A percentile compares a stretch with the other conserved stretches of the same genome.
Conservation (phyloP, 2,329 filamentous ascomycete genomes). For the Paramyrothecium sp. region DNA sequence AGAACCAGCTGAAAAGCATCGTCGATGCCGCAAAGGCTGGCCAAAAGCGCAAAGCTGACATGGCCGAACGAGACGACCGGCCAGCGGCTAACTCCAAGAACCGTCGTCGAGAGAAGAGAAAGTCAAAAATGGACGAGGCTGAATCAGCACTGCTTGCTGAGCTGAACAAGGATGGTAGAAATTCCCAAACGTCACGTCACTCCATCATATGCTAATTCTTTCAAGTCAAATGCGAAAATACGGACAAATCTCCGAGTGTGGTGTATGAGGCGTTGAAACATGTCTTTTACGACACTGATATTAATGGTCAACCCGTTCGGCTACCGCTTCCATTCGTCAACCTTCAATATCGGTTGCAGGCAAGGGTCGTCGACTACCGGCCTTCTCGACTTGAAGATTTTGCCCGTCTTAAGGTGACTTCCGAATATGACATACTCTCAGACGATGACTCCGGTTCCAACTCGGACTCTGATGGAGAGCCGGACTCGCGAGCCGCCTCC, state of each 20-base stretch:
- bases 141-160: slow-evolving; percentile 22
- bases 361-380: slow-evolving; percentile 80
- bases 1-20: slow-evolving; percentile 35
- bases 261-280: slow-evolving; percentile 40
- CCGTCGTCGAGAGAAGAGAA: slow-evolving; percentile 16
- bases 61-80: slow-evolving; percentile 20
- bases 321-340: slow-evolving; percentile 71
- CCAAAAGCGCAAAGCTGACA: slow-evolving; percentile 34
- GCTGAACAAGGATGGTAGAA: slow-evolving; percentile 20
- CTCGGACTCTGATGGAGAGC: slow-evolving; percentile 23
- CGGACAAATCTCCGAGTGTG: slow-evolving; percentile 28
- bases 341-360: slow-evolving; percentile 64
- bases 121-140: slow-evolving; percentile 12
- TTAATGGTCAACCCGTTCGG: slow-evolving; percentile 32
- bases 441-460: slow-evolving; percentile 30
- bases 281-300: slow-evolving; percentile 37
- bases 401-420: slow-evolving; percentile 40
- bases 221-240: slow-evolving; percentile 48
- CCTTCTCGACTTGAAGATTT: slow-evolving; percentile 73
- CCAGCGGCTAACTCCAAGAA: slow-evolving; percentile 22
- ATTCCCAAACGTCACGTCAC: background rate
- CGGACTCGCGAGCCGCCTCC: slow-evolving; percentile 15
- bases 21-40: slow-evolving; percentile 33
- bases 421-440: slow-evolving; percentile 50
- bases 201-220: no score